Evolutionary conservation across 805 yeast species (phyloP).

Genomic region (Spathaspora passalidarum): DNA sequence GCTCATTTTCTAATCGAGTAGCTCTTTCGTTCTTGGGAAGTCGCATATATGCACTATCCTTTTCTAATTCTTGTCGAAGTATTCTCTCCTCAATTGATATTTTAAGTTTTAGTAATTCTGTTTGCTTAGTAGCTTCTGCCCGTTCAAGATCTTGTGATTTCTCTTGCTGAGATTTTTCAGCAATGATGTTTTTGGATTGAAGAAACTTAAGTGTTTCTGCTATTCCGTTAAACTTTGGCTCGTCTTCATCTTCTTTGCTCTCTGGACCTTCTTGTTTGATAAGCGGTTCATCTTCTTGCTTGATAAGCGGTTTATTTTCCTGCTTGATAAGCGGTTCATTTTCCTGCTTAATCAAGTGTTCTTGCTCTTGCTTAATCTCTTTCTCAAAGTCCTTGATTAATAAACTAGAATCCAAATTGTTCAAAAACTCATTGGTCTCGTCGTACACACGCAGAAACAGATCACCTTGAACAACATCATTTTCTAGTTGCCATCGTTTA

Average conservation of each 20-base stretch:
- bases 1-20: slow-evolving; percentile 19
- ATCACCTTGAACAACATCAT: slow-evolving; percentile 5
- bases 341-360: not conserved
- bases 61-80: slow-evolving; percentile 25
- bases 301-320: not conserved
- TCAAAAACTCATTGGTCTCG: slow-evolving; percentile 42
- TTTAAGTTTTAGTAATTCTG: slow-evolving; percentile 28
- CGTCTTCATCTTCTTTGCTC: not conserved
- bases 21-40: slow-evolving; percentile 28
- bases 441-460: slow-evolving; percentile 28
- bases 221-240: slow-evolving; percentile 19
- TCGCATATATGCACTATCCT: slow-evolving; percentile 22
- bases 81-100: slow-evolving; percentile 32
- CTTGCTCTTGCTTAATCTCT: not conserved
- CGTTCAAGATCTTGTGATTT: slow-evolving; percentile 14
- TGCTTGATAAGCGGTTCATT: not conserved
- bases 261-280: not conserved
- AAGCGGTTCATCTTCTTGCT: not conserved
- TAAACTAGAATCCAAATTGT: slow-evolving; percentile 12
- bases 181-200: slow-evolving; percentile 18
- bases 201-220: slow-evolving; percentile 28
- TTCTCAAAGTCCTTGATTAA: not conserved
- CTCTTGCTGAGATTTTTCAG: slow-evolving; percentile 8
- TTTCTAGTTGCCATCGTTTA: slow-evolving; percentile 16
- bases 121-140: slow-evolving; percentile 22